A percentile compares a stretch with the other conserved stretches of the same genome.
These are phyloP conservation scores for Schizosaccharomyces japonicus DNA, from an alignment of 805 yeast species.

Conservation along the genomic window DNA sequence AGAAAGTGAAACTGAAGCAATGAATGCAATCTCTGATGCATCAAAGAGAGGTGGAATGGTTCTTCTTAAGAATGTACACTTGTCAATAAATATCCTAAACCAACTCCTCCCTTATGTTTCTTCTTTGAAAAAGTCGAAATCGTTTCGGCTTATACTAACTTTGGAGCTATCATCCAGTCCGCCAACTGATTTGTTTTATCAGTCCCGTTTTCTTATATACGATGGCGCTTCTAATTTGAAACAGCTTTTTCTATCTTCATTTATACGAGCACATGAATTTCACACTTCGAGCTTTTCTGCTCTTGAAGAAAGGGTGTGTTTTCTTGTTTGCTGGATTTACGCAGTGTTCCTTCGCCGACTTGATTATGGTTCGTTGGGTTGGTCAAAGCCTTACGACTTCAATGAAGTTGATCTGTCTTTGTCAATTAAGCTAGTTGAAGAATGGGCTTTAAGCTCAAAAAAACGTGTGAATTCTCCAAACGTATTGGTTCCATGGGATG, in stretches of 20 bases:
- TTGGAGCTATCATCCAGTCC: too few relatives aligned
- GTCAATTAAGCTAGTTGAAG: neutral
- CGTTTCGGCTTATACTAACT: too few relatives aligned
- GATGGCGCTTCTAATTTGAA: too few relatives aligned
- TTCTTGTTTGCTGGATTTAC: conserved; percentile 48
- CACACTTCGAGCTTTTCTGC: too few relatives aligned
- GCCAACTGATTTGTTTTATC: too few relatives aligned
- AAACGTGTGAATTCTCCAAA: neutral
- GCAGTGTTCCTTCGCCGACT: conserved; percentile 34
- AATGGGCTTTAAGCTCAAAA: neutral
- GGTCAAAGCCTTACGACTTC: conserved; percentile 37
- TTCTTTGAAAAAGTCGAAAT: too few relatives aligned
- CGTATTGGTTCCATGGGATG: neutral
- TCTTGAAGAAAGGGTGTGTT: too few relatives aligned
- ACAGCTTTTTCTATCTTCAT: too few relatives aligned
- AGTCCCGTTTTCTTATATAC: too few relatives aligned
- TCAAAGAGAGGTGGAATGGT: conserved; percentile 40
- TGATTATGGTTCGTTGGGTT: conserved; percentile 40
- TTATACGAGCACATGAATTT: too few relatives aligned
- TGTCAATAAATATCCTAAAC: too few relatives aligned
- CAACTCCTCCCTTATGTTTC: too few relatives aligned
- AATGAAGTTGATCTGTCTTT: conserved; percentile 39
- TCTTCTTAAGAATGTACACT: conserved; percentile 56
- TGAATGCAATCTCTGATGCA: conserved; percentile 26
- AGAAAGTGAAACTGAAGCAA: conserved; percentile 39